These are phyloP conservation scores for Lodderomyces pseudojiufengensis DNA, from an alignment of 1,139 yeast genomes.

Conservation along the genomic window DNA sequence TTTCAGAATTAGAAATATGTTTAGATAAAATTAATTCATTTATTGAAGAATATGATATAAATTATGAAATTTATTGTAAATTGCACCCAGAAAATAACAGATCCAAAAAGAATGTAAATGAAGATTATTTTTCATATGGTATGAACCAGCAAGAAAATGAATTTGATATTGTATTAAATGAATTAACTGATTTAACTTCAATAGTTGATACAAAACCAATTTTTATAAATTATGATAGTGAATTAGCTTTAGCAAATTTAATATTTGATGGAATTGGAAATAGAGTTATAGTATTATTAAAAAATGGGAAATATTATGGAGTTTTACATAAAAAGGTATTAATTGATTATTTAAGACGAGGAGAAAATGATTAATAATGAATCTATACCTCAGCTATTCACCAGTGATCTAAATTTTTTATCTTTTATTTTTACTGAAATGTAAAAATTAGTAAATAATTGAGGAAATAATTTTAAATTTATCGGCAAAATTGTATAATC, in stretches of 20 bases:
- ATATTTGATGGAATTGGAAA: constrained; percentile 55
- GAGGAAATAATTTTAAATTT: constrained; percentile 12
- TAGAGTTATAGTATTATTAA: constrained; percentile 48
- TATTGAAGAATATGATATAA: constrained; percentile 23
- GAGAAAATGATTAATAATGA: not conserved
- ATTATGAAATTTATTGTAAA: constrained; percentile 33
- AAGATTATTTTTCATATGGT: constrained; percentile 32
- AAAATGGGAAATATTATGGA: constrained; percentile 50
- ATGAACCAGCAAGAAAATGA: constrained; percentile 14
- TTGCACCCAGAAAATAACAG: constrained; percentile 14
- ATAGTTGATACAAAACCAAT: constrained; percentile 50
- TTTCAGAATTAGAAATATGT: constrained; percentile 51
- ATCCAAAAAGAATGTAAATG: constrained; percentile 14
- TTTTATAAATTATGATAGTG: constrained; percentile 47
- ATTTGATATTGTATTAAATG: constrained; percentile 21
- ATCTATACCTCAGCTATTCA: too few species aligned
- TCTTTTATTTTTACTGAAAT: constrained; percentile 10
- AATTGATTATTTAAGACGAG: constrained; percentile 41
- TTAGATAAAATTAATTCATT: constrained; percentile 43
- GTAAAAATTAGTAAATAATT: constrained; percentile 11
- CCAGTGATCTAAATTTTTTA: not conserved
- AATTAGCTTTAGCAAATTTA: constrained; percentile 50
- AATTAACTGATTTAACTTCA: constrained; percentile 38
- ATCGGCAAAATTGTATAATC: constrained; percentile 2
- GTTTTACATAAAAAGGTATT: constrained; percentile 55